Evolutionary conservation across 176 grass and related monocot species (phyloP), one percentile per base, ranked within the genome.

Genomic region (Carex scoparia): DNA sequence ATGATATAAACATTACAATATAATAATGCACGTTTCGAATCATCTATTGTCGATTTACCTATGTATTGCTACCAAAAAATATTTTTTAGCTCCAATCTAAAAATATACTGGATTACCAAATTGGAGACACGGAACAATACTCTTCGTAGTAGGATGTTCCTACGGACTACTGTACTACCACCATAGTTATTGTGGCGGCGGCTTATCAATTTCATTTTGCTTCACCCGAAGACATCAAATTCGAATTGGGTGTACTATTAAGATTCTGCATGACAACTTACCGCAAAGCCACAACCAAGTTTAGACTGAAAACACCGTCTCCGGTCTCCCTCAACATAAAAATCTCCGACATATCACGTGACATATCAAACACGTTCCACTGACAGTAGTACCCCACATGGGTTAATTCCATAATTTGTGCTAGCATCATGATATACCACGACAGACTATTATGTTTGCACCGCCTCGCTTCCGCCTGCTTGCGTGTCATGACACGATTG

Each of bases 401-500:
- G 5, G 1, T 18, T 10, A 53, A 42, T 49, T 14, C n/a, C 48
- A 3, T 10, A 54, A 14, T 66, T 33, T 55, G 23, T 9, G 4
- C 44, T 11, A 42, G 12, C 40, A 53, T 54, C 79, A 16, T 4
- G 81, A 68, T 83, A 68, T 31, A 23, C 10, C 81, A 68, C 63
- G 81, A 8, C 0, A 6, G 7, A 1, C 23, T 15, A 77, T 55
- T 75, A 15, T 10, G 1, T 19, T 55, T 8, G 27, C 49, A 77
- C 46, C 42, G 42, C 61, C 18, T 13, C 10, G 53, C 23, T 35
- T 16, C 32, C 15, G 30, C 53, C 63, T 1, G 7, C 12, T 35
- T 74, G 84, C 85, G 85, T 68, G 89, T 91, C 89, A 60, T 78
- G 44, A 42, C 35, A 63, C 56, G 3, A 60, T 83, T 86, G 82